Conservation (phyloP, 1,284 basidiomycete genomes). For the Coniferiporia sulphurascens region DNA sequence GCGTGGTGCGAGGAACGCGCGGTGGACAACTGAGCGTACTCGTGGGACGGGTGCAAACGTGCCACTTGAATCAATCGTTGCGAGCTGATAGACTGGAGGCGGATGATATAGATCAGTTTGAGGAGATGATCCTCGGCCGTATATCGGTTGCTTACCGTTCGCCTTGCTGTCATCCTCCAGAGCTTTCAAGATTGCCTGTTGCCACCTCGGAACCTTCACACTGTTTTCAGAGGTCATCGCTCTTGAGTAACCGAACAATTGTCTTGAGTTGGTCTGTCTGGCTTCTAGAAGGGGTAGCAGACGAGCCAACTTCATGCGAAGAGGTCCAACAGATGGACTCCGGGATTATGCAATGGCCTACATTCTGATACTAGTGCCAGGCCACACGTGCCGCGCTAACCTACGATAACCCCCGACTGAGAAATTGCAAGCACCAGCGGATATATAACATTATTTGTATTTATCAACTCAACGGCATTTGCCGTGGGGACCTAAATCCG, state of each 20-base stretch:
- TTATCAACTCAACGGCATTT: too few species aligned
- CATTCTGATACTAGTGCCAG: not conserved
- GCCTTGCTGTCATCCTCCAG: conserved; percentile 41
- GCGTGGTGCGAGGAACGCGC: conserved; percentile 46
- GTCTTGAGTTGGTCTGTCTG: not conserved
- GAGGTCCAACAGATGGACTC: not conserved
- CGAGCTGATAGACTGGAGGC: conserved; percentile 51
- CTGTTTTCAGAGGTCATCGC: not conserved
- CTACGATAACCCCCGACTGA: too few species aligned
- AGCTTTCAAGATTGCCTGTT: conserved; percentile 41
- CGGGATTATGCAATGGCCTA: not conserved
- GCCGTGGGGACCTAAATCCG: too few species aligned
- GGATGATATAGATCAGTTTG: not conserved
- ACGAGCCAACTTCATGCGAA: not conserved
- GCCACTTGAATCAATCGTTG: conserved; percentile 42
- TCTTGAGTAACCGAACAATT: not conserved
- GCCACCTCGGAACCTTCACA: conserved; percentile 41
- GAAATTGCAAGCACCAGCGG: too few species aligned
- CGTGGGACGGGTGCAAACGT: conserved; percentile 35
- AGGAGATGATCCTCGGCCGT: not conserved
- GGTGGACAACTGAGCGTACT: conserved; percentile 58
- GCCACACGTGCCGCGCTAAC: too few species aligned
- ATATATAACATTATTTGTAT: too few species aligned
- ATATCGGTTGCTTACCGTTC: conserved; percentile 32
- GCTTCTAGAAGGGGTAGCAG: not conserved